Conservation (phyloP, 805 yeast species). For the Monosporozyma aerobia region DNA sequence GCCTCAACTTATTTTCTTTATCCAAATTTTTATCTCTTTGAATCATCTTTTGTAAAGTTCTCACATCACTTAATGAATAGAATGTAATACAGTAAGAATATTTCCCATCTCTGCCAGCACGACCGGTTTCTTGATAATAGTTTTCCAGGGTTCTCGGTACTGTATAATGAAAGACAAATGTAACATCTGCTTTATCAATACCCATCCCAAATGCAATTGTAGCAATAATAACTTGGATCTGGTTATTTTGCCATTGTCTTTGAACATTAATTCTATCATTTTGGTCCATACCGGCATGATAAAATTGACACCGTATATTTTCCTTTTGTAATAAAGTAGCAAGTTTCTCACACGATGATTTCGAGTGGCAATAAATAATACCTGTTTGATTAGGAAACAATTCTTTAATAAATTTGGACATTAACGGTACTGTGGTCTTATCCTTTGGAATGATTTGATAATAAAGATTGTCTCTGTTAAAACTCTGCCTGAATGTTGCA, state of each 20-base stretch:
- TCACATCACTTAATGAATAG: conserved; percentile 72
- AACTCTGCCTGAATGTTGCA: conserved; percentile 73
- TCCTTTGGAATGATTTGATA: conserved; percentile 70
- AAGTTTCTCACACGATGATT: conserved; percentile 77
- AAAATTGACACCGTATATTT: conserved; percentile 65
- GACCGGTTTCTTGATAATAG: conserved; percentile 94
- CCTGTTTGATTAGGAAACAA: conserved; percentile 60
- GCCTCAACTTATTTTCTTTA: conserved; percentile 59
- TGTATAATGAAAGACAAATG: conserved; percentile 83
- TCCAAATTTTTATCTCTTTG: conserved; percentile 64
- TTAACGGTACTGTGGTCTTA: conserved; percentile 44
- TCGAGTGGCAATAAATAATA: conserved; percentile 88
- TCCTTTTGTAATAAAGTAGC: conserved; percentile 44
- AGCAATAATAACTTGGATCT: conserved; percentile 78
- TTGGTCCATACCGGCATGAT: conserved; percentile 92
- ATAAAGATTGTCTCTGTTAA: conserved; percentile 76
- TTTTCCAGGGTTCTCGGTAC: conserved; percentile 90
- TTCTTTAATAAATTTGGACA: conserved; percentile 43
- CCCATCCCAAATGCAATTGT: conserved; percentile 99
- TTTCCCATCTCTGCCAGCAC: conserved; percentile 95
- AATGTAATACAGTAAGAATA: conserved; percentile 76
- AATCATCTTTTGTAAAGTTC: conserved; percentile 66
- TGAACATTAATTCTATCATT: conserved; percentile 70
- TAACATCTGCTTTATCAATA: conserved; percentile 90
- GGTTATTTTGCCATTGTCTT: conserved; percentile 67